Conservation (phyloP, 1,284 basidiomycete genomes). For the Mycocalia duriaeana region DNA sequence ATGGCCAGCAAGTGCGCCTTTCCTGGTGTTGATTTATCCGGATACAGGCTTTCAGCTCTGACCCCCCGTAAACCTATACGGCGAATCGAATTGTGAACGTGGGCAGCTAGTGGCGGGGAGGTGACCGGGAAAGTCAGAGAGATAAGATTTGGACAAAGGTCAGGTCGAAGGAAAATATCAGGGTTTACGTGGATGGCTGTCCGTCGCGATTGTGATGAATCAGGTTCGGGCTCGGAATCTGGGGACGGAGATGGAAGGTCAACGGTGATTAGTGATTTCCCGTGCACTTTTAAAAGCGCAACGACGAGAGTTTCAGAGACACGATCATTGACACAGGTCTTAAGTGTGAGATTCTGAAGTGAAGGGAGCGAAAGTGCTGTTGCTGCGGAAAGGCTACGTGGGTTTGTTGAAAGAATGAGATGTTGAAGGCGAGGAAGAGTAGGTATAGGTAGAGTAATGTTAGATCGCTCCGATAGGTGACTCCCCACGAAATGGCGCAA, state of each 20-base stretch:
- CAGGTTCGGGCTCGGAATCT: slow-evolving; percentile 28
- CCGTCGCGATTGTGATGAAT: slow-evolving; percentile 20
- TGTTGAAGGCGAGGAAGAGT: slow-evolving; percentile 31
- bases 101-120: slow-evolving; percentile 23
- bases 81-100: slow-evolving; percentile 34
- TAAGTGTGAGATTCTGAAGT: slow-evolving; percentile 32
- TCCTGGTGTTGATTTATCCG: slow-evolving; percentile 29
- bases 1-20: slow-evolving; percentile 40
- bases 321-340: slow-evolving; percentile 18
- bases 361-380: slow-evolving; percentile 30
- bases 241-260: slow-evolving; percentile 35
- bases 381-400: slow-evolving; percentile 28
- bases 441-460: slow-evolving; percentile 9
- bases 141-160: slow-evolving; percentile 39
- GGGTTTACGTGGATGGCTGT: slow-evolving; percentile 30
- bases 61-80: slow-evolving; percentile 42
- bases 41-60: slow-evolving; percentile 36
- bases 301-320: slow-evolving; percentile 20
- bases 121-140: slow-evolving; percentile 36
- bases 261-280: slow-evolving; percentile 31
- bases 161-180: slow-evolving; percentile 36
- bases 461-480: slow-evolving; percentile 11
- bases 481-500: slow-evolving; percentile 30
- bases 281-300: slow-evolving; percentile 37
- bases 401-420: slow-evolving; percentile 32